Conservation (phyloP, 768 basidiomycete genomes). For the Leucosporidium scottii region DNA sequence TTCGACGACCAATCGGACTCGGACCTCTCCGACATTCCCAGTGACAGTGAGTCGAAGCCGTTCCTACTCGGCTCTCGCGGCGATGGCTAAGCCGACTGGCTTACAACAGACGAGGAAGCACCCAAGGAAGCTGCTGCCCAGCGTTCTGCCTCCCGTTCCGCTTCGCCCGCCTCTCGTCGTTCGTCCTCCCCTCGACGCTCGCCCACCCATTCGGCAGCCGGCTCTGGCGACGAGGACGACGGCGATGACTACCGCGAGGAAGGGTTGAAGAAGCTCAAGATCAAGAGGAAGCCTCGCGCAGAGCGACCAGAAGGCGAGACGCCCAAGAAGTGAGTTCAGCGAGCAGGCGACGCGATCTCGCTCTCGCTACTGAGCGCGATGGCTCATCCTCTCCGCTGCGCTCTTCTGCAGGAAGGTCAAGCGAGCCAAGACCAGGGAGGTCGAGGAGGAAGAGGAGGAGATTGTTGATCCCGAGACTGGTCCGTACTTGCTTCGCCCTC, state of each 20-base stretch:
- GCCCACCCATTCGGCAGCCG: slow-evolving; percentile 40
- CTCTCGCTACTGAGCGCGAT: slow-evolving; percentile 2
- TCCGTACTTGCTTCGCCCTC: slow-evolving; percentile 39
- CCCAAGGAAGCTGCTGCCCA: too few species aligned
- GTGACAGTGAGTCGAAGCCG: too few species aligned
- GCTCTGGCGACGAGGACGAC: slow-evolving; percentile 45
- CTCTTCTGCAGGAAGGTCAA: slow-evolving; percentile 40
- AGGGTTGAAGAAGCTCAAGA: slow-evolving; percentile 52
- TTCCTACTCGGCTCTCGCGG: too few species aligned
- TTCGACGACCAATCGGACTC: too few species aligned
- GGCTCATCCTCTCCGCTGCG: neutral
- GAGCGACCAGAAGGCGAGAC: slow-evolving; percentile 7
- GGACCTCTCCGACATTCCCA: too few species aligned
- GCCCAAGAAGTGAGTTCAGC: slow-evolving; percentile 35
- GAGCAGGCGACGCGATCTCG: too few species aligned
- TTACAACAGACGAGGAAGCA: too few species aligned
- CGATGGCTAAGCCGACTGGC: too few species aligned
- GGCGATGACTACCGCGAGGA: slow-evolving; percentile 44
- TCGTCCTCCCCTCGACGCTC: slow-evolving; percentile 48
- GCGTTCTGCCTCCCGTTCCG: slow-evolving; percentile 28
- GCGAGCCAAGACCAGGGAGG: slow-evolving; percentile 31
- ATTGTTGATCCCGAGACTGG: slow-evolving; percentile 61
- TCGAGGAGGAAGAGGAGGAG: slow-evolving; percentile 36
- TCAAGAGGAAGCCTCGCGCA: slow-evolving; percentile 28
- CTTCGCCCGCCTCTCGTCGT: slow-evolving; percentile 34